phyloP scores from a whole-genome alignment of 768 basidiomycete species.

The Rhodotorula graminis region DNA sequence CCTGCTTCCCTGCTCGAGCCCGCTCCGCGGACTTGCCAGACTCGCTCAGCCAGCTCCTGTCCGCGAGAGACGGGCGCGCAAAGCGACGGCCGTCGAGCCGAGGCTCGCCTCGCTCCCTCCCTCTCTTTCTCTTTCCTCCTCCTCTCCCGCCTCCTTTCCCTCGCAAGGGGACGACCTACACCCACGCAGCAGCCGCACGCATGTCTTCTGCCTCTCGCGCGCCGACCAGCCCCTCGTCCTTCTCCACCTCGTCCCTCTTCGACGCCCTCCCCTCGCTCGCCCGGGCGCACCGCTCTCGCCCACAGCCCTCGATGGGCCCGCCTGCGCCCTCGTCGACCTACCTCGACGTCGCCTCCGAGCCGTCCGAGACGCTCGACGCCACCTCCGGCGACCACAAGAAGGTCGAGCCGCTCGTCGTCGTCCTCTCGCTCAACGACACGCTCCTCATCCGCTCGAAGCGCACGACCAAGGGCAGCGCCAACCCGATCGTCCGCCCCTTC shows the following conservation, averaged over 20 bases:
- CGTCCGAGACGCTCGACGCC: neutral
- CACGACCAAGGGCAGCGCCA: slow-evolving; percentile 7
- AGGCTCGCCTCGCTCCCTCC: no score
- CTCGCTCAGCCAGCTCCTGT: no score
- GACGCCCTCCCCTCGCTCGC: neutral
- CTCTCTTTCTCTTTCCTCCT: no score
- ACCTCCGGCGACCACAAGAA: neutral
- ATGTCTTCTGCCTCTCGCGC: neutral
- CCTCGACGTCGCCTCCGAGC: neutral
- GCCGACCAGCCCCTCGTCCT: neutral
- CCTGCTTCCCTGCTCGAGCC: no score
- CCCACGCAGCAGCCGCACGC: no score
- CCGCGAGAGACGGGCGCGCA: no score
- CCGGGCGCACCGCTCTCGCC: no score
- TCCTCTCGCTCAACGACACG: slow-evolving; percentile 37
- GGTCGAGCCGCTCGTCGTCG: slow-evolving; percentile 15
- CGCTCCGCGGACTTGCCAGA: no score
- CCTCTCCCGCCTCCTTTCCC: no score
- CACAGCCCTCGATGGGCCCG: neutral
- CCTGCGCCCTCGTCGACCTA: neutral
- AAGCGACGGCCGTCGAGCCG: no score
- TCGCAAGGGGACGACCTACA: neutral
- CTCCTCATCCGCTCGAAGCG: slow-evolving; percentile 21
- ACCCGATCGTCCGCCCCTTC: slow-evolving; percentile 30
- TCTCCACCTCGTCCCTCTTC: neutral